Percentiles rank a stretch among this genome's conserved stretches.
phyloP scores from a whole-genome alignment of 2,329 filamentous ascomycete species.

The Exophiala bonariae region DNA sequence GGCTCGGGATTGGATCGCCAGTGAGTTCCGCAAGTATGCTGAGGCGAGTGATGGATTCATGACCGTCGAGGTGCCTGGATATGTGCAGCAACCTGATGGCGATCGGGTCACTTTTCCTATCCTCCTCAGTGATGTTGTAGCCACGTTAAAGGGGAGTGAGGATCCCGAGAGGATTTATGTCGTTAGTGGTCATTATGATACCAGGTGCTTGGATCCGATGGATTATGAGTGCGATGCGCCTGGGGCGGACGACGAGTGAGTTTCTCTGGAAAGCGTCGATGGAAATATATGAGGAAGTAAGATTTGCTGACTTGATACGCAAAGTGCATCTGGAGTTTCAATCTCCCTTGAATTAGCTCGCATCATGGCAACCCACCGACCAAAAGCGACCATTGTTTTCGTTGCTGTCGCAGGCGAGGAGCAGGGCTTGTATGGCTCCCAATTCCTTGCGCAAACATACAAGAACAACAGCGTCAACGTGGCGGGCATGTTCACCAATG shows the following conservation, averaged over 20 bases:
- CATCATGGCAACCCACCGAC: slow-evolving; percentile 44
- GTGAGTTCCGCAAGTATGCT: slow-evolving; percentile 52
- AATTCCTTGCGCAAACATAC: slow-evolving; percentile 54
- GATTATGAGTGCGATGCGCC: slow-evolving; percentile 56
- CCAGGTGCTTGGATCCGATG: slow-evolving; percentile 50
- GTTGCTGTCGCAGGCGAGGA: slow-evolving; percentile 60
- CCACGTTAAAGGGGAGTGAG: slow-evolving; percentile 51
- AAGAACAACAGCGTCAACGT: slow-evolving; percentile 54
- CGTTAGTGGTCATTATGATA: slow-evolving; percentile 59
- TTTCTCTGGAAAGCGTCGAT: neutral
- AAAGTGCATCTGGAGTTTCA: slow-evolving; percentile 51
- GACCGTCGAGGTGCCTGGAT: slow-evolving; percentile 52
- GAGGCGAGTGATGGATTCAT: slow-evolving; percentile 51
- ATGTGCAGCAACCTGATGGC: slow-evolving; percentile 49
- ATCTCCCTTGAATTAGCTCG: slow-evolving; percentile 58
- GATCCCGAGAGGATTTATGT: slow-evolving; percentile 53
- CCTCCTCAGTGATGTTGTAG: slow-evolving; percentile 55
- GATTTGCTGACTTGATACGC: neutral
- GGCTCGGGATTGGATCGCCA: slow-evolving; percentile 57
- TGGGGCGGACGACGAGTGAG: slow-evolving; percentile 56
- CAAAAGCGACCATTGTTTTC: slow-evolving; percentile 56
- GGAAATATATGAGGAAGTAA: neutral
- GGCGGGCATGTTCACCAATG: slow-evolving; percentile 59
- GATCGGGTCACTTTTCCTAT: slow-evolving; percentile 52
- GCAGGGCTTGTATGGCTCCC: slow-evolving; percentile 55